These are phyloP conservation scores for Eleusine indica DNA, from an alignment of 176 grass and related monocot species.

Conservation along the genomic window DNA sequence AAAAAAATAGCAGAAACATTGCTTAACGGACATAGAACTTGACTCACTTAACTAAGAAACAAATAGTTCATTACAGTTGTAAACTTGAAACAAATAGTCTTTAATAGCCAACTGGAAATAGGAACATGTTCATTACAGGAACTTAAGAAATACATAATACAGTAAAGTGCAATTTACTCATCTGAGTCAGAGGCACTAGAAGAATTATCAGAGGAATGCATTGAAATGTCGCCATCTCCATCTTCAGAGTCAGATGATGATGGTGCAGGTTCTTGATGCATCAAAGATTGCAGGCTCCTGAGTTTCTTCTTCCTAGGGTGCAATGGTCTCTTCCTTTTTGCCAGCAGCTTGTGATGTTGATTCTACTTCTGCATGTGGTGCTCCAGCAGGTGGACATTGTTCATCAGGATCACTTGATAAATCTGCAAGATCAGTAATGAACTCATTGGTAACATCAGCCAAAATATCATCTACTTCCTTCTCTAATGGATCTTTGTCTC, in stretches of 20 bases:
- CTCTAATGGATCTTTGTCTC: not conserved
- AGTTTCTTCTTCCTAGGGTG: not conserved
- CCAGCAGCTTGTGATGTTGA: not conserved
- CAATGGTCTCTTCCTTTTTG: not conserved
- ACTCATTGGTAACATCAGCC: not conserved
- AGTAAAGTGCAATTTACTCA: no score
- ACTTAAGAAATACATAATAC: no score
- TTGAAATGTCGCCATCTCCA: not conserved
- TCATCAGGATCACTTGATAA: not conserved
- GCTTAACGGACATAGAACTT: no score
- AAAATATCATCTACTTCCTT: not conserved
- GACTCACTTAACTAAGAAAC: no score
- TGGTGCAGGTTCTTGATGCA: not conserved
- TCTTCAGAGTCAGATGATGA: constrained; percentile 9
- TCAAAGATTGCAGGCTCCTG: not conserved
- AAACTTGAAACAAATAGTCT: no score
- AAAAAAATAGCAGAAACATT: no score
- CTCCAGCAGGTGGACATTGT: not conserved
- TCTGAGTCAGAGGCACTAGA: no score
- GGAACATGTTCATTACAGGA: no score
- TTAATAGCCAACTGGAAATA: no score
- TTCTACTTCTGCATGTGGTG: not conserved
- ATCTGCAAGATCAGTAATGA: not conserved
- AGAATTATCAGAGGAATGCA: not conserved
- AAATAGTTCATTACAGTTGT: no score